Evolutionary conservation across 352 stramenopile species (phyloP), one percentile per base, ranked within the genome.

Genomic region (Phytophthora macrochlamydospora): DNA sequence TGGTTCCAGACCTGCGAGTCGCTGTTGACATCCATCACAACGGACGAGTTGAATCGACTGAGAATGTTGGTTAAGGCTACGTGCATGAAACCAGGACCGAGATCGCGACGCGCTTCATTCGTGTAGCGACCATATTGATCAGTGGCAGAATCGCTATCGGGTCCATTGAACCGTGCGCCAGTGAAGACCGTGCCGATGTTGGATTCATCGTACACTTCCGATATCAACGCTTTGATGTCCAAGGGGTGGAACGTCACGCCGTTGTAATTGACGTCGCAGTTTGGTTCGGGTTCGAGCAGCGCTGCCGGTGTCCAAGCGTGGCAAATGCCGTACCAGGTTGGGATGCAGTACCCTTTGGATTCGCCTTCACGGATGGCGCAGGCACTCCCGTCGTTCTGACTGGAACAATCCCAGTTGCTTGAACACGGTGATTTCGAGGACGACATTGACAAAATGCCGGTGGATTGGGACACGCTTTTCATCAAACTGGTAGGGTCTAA

Each of bases 1-100:
- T 86, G 76, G 57, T 89, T 90, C 78, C 81, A 90, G 29, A 91
- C 79, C 46, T 83, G 60, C 3, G 62, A 57, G 11, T 67, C 71
- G 3, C 64, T 65, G 3, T 68, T 59, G 9, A 85, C 68, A 49
- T 89, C 81, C 43, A 86, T 59, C 1, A 89, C 69, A 11, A 87
- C 79, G 1, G 76, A 70, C 40, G 74, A 33, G 8, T 76, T 78
- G 46, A 81, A 74, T 6, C 71, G 61, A 0, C 67, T 72, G 18
- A 89, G 62, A 24, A 85, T 73, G 61, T 87, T 89, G 13, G 71
- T 42, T 45, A 85, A 48, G 2, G 75, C 77, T 12, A 79, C 59
- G 59, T 85, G 77, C 66, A 85, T 79, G 56, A 81, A 81, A 11
- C 78, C 80, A 2, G 80, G 65, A 2, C 78, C 78, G 3, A 87